Conservation (phyloP, 2,329 filamentous ascomycete genomes). For the Paraphoma chrysanthemicola region DNA sequence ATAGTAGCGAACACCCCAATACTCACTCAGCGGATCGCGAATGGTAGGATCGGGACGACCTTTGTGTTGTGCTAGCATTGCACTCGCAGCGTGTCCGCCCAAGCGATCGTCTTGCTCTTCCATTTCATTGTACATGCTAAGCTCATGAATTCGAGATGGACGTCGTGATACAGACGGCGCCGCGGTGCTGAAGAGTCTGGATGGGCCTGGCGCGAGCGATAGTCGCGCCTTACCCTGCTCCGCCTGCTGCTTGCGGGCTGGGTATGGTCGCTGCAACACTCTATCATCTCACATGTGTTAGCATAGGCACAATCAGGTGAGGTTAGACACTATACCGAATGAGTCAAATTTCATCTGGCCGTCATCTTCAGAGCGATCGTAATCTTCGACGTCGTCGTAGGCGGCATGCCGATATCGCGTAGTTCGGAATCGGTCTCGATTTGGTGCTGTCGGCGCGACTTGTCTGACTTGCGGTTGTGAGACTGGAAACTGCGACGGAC, state of each 20-base stretch:
- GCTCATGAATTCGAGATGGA: slow-evolving; percentile 1
- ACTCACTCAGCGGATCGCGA: slow-evolving; percentile 13
- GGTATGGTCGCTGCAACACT: slow-evolving; percentile 40
- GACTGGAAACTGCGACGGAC: slow-evolving; percentile 14
- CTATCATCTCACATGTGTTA: slow-evolving; percentile 40
- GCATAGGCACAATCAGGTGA: neutral
- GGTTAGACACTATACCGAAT: slow-evolving; percentile 52
- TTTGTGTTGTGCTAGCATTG: slow-evolving; percentile 1
- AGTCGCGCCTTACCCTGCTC: slow-evolving; percentile 44
- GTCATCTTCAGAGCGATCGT: slow-evolving; percentile 19
- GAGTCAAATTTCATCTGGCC: slow-evolving; percentile 49
- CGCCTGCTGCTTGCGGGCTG: slow-evolving; percentile 44
- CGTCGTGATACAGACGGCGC: slow-evolving; percentile 9
- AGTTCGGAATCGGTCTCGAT: slow-evolving; percentile 34
- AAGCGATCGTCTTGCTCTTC: neutral
- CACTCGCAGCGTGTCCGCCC: neutral
- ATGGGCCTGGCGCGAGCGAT: slow-evolving; percentile 40
- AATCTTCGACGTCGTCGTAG: slow-evolving; percentile 35
- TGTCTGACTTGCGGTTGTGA: slow-evolving; percentile 22
- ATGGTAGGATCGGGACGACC: slow-evolving; percentile 3
- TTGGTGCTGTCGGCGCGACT: slow-evolving; percentile 8
- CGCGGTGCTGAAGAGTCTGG: slow-evolving; percentile 10
- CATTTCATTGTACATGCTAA: neutral
- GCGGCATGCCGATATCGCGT: slow-evolving; percentile 27
- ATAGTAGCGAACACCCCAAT: neutral